Conservation (phyloP, 768 basidiomycete species). For the Lactarius trivialis region DNA sequence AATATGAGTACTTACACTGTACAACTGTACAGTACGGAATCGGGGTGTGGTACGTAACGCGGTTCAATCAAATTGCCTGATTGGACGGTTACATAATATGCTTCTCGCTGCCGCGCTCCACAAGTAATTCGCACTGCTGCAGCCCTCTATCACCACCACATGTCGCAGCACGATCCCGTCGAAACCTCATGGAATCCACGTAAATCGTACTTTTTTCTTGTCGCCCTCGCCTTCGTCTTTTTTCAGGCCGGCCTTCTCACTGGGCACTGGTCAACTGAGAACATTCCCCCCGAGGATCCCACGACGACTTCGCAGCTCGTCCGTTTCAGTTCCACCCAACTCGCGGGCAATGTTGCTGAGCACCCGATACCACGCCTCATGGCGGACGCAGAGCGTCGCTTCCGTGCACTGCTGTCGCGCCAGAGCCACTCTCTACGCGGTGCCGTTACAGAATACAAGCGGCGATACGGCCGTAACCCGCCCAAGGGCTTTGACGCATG, state of each 20-base stretch:
- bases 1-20: too few relatives aligned
- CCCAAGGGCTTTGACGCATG: slow-evolving; percentile 89
- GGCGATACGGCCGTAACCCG: slow-evolving; percentile 70
- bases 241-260: slow-evolving; percentile 33
- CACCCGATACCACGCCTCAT: slow-evolving; percentile 88
- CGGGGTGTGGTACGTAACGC: too few relatives aligned
- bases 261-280: slow-evolving; percentile 23
- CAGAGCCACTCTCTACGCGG: slow-evolving; percentile 77
- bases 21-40: too few relatives aligned
- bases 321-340: slow-evolving; percentile 19
- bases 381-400: slow-evolving; percentile 73
- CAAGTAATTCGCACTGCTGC: not conserved
- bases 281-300: slow-evolving; percentile 27
- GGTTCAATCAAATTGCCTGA: not conserved
- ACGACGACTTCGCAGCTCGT: slow-evolving; percentile 25
- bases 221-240: slow-evolving; percentile 28
- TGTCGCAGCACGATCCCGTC: slow-evolving; percentile 14
- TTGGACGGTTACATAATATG: not conserved
- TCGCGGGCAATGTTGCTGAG: slow-evolving; percentile 26
- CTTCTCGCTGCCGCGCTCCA: not conserved
- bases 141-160: not conserved
- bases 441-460: slow-evolving; percentile 77
- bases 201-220: slow-evolving; percentile 25
- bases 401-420: slow-evolving; percentile 51
- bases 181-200: slow-evolving; percentile 5